Evolutionary conservation across 73 alveolate genomes (phyloP).

Genomic region (Tetrahymena borealis): DNA sequence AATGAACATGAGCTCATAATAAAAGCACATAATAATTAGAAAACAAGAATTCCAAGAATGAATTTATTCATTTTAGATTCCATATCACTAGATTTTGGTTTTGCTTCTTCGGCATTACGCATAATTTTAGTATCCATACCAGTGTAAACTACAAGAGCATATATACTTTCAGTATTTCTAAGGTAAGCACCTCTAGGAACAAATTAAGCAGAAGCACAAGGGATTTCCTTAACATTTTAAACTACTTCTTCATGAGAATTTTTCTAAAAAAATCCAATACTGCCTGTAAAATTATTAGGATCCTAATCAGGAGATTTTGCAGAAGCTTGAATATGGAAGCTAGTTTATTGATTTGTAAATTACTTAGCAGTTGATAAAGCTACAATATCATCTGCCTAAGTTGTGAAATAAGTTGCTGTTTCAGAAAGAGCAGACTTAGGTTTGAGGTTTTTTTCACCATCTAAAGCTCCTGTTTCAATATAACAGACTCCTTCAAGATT

Average conservation of each 20-base stretch:
- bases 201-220: slow-evolving; percentile 26
- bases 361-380: neutral
- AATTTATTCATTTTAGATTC: slow-evolving; percentile 33
- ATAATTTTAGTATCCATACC: slow-evolving; percentile 94
- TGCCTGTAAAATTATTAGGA: neutral
- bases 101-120: slow-evolving; percentile 91
- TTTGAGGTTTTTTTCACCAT: slow-evolving; percentile 81
- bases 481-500: slow-evolving; percentile 56
- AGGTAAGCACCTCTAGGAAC: slow-evolving; percentile 89
- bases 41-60: slow-evolving; percentile 30
- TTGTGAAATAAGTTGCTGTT: neutral
- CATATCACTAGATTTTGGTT: slow-evolving; percentile 77
- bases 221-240: neutral
- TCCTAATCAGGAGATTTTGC: neutral
- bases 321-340: neutral
- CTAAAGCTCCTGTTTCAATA: slow-evolving; percentile 71
- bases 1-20: slow-evolving; percentile 10
- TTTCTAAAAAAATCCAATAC: neutral
- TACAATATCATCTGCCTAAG: neutral
- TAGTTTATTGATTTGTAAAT: neutral
- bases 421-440: slow-evolving; percentile 52
- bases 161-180: slow-evolving; percentile 79
- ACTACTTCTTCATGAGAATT: neutral
- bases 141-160: slow-evolving; percentile 88
- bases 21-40: slow-evolving; percentile 28